Base-by-base conservation (phyloP, 352 stramenopile genomes). In the Phytophthora agathidicida region DNA sequence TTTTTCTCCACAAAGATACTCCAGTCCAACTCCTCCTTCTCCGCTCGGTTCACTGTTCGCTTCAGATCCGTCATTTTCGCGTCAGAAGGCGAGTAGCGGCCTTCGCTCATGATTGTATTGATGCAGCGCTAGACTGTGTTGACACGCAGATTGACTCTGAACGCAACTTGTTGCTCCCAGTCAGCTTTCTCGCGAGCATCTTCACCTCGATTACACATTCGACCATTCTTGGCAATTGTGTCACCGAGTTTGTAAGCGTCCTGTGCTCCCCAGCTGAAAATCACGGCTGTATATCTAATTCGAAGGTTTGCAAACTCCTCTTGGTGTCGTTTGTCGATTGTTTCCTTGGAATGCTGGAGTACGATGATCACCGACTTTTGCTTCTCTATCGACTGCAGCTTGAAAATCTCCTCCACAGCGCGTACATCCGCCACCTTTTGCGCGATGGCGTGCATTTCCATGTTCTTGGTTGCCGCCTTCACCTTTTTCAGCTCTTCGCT, bases 351-450 rank as follows among this genome's bases (percentile, higher is more conserved):
- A 9, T 45, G 48, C 13, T 56, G 48, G 27, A 56, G 35, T 17
- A 56, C 17, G n/a, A 19, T 35, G 27, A 49, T 9, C 27, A 49
- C 49, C 27, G 33, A 31, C 28, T 58, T 58, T 39, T 58, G 49
- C 13, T 58, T 58, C 13, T 58, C 49, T 10, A 48, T 48, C 8
- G 49, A 58, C 36, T 49, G 49, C 49, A 58, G 24, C 36, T 58
- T 48, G 26, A 58, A 33, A 28, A 39, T 1, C 6, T 42, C 27
- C 36, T 58, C 36, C 23, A 48, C 36, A 2, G 13, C 49, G 7
- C 49, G 49, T 2, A 58, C 36, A 23, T 58, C 49, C 11, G 35
- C 48, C 36, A 58, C 23, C 23, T 43, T 46, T 7, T 37, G 24
- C 3, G 47, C 47, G 13, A 55, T 23, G 26, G 6, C 26, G 26